phyloP scores from a whole-genome alignment of 2,329 filamentous ascomycete species.

The Emmonsia crescens region DNA sequence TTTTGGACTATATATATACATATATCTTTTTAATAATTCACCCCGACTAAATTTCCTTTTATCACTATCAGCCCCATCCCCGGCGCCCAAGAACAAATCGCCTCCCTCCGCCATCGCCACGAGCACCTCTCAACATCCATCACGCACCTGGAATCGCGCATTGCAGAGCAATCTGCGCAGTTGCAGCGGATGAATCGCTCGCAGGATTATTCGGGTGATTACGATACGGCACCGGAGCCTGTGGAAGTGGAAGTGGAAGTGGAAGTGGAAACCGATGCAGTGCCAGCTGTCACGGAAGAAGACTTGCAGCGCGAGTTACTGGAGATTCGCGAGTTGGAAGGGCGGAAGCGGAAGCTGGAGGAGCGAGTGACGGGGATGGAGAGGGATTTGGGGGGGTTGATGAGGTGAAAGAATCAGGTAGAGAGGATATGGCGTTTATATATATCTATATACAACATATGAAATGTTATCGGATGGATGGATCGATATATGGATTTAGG shows the following conservation, averaged over 20 bases:
- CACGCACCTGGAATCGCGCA: conserved; percentile 67
- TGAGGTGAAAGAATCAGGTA: conserved; percentile 32
- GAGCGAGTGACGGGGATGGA: conserved; percentile 58
- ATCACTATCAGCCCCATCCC: conserved; percentile 50
- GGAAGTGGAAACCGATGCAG: too few species aligned
- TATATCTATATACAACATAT: background rate
- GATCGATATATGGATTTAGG: too few species aligned
- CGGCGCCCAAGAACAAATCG: conserved; percentile 67
- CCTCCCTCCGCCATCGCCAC: conserved; percentile 59
- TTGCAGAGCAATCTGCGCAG: conserved; percentile 64
- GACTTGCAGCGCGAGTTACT: conserved; percentile 38
- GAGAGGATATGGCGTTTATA: background rate
- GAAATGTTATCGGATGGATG: background rate
- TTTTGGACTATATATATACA: conserved; percentile 9
- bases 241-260: conserved; percentile 19
- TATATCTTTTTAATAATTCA: conserved; percentile 10
- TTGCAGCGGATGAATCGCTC: conserved; percentile 59
- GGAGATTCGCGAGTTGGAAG: conserved; percentile 51
- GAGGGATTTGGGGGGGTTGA: conserved; percentile 52
- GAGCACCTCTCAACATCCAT: conserved; percentile 62
- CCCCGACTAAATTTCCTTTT: background rate
- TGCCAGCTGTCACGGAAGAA: conserved; percentile 28
- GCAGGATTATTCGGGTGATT: conserved; percentile 45
- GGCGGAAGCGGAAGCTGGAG: conserved; percentile 51
- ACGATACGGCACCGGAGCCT: conserved; percentile 36